These are phyloP conservation scores for Ceratobasidium sp. DNA, from an alignment of 1,284 basidiomycete species.

Conservation along the genomic window DNA sequence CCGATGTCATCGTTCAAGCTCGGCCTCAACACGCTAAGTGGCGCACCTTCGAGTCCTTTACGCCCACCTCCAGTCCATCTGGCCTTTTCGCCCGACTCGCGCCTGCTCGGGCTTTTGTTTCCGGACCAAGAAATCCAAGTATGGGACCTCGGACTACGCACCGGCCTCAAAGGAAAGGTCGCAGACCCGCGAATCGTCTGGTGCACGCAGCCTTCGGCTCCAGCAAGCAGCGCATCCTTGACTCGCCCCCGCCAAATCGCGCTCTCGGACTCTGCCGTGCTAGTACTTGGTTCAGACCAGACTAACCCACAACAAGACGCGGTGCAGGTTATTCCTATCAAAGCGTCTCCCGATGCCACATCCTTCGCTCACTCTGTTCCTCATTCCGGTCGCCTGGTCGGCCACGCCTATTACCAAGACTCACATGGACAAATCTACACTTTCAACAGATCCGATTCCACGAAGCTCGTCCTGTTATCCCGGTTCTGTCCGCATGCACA, in stretches of 20 bases:
- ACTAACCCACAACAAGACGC: slow-evolving; percentile 43
- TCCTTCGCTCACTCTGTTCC: neutral
- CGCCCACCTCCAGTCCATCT: slow-evolving; percentile 67
- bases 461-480: slow-evolving; percentile 57
- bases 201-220: slow-evolving; percentile 47
- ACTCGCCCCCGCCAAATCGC: slow-evolving; percentile 11
- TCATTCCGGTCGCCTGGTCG: slow-evolving; percentile 22
- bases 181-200: slow-evolving; percentile 63
- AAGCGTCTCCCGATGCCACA: neutral
- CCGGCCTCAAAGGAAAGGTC: slow-evolving; percentile 65
- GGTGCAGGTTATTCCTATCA: slow-evolving; percentile 31
- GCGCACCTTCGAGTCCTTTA: slow-evolving; percentile 43
- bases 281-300: slow-evolving; percentile 37
- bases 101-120: slow-evolving; percentile 72
- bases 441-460: neutral
- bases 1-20: slow-evolving; percentile 88
- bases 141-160: slow-evolving; percentile 71
- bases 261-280: slow-evolving; percentile 19
- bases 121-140: slow-evolving; percentile 60
- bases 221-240: neutral
- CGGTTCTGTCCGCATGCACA: slow-evolving; percentile 64
- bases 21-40: slow-evolving; percentile 49
- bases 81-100: slow-evolving; percentile 64
- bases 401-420: slow-evolving; percentile 33
- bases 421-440: slow-evolving; percentile 22